phyloP scores from a whole-genome alignment of 164 flowering plant genomes.

The Magnolia changhungtana region DNA sequence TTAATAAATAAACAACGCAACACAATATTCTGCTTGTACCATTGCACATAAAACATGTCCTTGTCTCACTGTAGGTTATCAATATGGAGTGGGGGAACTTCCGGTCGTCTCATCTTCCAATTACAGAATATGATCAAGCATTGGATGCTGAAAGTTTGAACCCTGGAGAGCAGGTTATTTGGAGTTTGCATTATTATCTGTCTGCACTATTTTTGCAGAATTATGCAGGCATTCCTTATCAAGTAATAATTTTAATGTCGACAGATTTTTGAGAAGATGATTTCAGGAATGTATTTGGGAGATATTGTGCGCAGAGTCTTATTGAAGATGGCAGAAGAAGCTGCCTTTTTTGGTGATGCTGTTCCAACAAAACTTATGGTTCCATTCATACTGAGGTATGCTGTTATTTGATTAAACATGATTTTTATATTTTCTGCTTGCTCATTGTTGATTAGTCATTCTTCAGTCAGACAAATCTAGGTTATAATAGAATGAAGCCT shows the following conservation, averaged over 20 bases:
- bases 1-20: background rate
- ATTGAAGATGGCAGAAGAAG: conserved; percentile 86
- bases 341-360: conserved; percentile 78
- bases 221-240: background rate
- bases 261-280: conserved; percentile 90
- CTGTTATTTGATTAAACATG: background rate
- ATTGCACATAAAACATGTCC: background rate
- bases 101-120: conserved; percentile 81
- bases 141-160: conserved; percentile 82
- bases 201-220: background rate
- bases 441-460: background rate
- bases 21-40: background rate
- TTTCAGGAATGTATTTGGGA: conserved; percentile 97
- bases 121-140: conserved; percentile 77
- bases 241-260: conserved; percentile 12
- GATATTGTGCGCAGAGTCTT: conserved; percentile 83
- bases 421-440: background rate
- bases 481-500: background rate
- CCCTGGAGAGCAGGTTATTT: conserved; percentile 80
- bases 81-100: conserved; percentile 99
- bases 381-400: conserved; percentile 71
- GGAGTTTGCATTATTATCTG: background rate
- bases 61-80: conserved; percentile 55
- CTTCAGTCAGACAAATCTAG: background rate
- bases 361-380: conserved; percentile 70